Conservation (phyloP, 306 rosid species). For the Trichosanthes truncata region DNA sequence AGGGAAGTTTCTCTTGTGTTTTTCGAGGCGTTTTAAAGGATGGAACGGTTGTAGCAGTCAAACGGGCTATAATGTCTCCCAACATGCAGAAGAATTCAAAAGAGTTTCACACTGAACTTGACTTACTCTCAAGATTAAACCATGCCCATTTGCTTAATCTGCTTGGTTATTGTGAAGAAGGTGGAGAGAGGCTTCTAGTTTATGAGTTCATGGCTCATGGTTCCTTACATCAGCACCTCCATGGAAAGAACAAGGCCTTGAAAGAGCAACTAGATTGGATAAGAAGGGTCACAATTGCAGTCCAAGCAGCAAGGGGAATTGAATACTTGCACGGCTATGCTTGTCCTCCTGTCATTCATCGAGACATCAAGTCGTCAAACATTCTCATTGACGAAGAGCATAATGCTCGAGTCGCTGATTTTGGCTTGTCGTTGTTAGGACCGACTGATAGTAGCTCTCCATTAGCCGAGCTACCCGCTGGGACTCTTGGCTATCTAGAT, state of each 20-base stretch:
- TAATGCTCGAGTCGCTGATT: slow-evolving; percentile 92
- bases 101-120: slow-evolving; percentile 86
- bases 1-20: slow-evolving; percentile 88
- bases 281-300: slow-evolving; percentile 83
- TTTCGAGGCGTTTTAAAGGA: slow-evolving; percentile 71
- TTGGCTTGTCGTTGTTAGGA: slow-evolving; percentile 73
- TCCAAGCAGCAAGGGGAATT: slow-evolving; percentile 90
- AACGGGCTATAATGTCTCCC: slow-evolving; percentile 67
- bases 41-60: slow-evolving; percentile 78
- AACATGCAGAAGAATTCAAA: slow-evolving; percentile 72
- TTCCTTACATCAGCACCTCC: slow-evolving; percentile 74
- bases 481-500: slow-evolving; percentile 94
- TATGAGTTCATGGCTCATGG: slow-evolving; percentile 96
- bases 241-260: slow-evolving; percentile 47
- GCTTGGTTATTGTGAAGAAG: slow-evolving; percentile 85
- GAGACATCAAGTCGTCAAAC: slow-evolving; percentile 91
- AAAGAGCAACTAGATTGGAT: slow-evolving; percentile 85
- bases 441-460: slow-evolving; percentile 88
- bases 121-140: slow-evolving; percentile 68
- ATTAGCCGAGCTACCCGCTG: slow-evolving; percentile 83
- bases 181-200: slow-evolving; percentile 80
- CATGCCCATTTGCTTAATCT: slow-evolving; percentile 86
- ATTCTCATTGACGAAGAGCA: slow-evolving; percentile 94
- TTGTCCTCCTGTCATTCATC: slow-evolving; percentile 83
- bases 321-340: slow-evolving; percentile 85